phyloP scores from a whole-genome alignment of 768 basidiomycete genomes.

The Xerocomellus intermedius region DNA sequence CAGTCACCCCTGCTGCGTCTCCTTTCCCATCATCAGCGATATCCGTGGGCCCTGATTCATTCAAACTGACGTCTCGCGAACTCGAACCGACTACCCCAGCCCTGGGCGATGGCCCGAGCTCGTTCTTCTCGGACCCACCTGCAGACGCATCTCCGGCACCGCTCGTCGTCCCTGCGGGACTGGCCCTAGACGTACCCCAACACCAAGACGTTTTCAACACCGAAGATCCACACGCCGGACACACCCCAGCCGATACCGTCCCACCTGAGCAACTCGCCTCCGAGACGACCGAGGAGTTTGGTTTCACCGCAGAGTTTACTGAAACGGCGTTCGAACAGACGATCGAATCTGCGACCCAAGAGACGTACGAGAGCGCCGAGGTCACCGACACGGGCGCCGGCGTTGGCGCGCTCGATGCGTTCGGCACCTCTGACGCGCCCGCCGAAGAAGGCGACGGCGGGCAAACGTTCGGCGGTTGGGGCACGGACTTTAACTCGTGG shows the following conservation, averaged over 20 bases:
- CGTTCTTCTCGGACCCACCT: neutral
- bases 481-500: neutral
- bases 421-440: neutral
- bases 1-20: slow-evolving; percentile 29
- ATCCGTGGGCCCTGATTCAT: slow-evolving; percentile 21
- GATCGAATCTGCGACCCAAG: slow-evolving; percentile 9
- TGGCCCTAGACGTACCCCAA: slow-evolving; percentile 17
- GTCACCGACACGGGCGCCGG: neutral
- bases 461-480: neutral
- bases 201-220: neutral
- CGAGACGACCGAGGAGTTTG: slow-evolving; percentile 2
- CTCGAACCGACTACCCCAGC: slow-evolving; percentile 11
- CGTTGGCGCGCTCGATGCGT: neutral
- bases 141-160: neutral
- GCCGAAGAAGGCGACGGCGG: neutral
- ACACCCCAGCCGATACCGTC: slow-evolving; percentile 30
- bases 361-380: slow-evolving; percentile 3
- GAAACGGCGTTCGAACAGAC: slow-evolving; percentile 8
- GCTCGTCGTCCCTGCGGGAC: neutral
- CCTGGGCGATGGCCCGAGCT: slow-evolving; percentile 11
- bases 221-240: slow-evolving; percentile 10
- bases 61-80: slow-evolving; percentile 1
- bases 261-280: slow-evolving; percentile 21
- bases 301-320: neutral
- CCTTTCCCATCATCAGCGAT: slow-evolving; percentile 21